Evolutionary conservation across 495 filamentous ascomycete genomes (phyloP), one percentile per base, ranked within the genome.

Genomic region (Chaetomium fimeti): DNA sequence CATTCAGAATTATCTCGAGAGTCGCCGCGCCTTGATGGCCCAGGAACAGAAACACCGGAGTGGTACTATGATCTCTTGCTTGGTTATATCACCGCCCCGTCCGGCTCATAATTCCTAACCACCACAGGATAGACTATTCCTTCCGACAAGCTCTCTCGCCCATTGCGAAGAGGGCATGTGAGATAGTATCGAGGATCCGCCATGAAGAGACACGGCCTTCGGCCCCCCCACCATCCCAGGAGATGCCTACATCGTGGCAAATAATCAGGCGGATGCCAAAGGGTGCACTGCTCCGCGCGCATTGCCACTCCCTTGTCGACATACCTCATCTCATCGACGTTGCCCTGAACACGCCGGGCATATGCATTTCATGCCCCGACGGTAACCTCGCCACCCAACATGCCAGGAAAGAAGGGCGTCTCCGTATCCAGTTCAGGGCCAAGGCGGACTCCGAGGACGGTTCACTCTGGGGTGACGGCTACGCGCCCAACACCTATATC

Each of bases 231-330:
- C 90, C 86, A 22, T 79, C 79, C 38, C 92, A 96, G 86, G 90
- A 93, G 72, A 80, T 81, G 66, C 92, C 90, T 7, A 88, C 87
- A 68, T 81, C 97, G 12, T 98, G 92, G 91, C 83, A 84, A 65
- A 94, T 97, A 60, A 84, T 97, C 5, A 81, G 87, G 55, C 82
- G 77, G 49, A 90, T 98, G 89, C 94, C 94, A 24, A 98, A 98
- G 72, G 94, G 94, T 5, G 86, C 89, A 5, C 81, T 98, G 11
- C 75, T 98, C 59, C 93, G 97, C 76, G 89, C 91, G 8, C 91
- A 97, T 76, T 75, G 94, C 59, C 89, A 94, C 72, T 91, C 91
- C 64, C 93, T 96, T 88, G 89, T 94, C 56, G 91, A 97, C 70
- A 82, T 91, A 52, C 88, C 91, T 64, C 93, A 85, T 75, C 75